Evolutionary conservation across 805 yeast genomes (phyloP).

Genomic region (Teunomyces lycoperdinae): DNA sequence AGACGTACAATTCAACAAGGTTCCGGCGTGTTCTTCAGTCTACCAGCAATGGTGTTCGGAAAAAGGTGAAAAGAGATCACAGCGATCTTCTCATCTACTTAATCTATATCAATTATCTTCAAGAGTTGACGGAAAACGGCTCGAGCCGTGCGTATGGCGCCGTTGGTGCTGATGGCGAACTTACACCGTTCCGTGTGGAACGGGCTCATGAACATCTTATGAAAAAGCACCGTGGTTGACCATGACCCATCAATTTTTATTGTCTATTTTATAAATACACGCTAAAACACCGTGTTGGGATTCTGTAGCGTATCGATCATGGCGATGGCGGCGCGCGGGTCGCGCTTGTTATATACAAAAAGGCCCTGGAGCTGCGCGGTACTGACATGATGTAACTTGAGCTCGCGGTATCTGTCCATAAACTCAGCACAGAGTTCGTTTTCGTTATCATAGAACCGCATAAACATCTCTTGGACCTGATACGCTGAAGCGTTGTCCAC

Average conservation of each 20-base stretch:
- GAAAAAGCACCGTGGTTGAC: slow-evolving; percentile 36
- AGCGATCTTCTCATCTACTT: slow-evolving; percentile 45
- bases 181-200: slow-evolving; percentile 38
- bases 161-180: slow-evolving; percentile 30
- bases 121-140: slow-evolving; percentile 39
- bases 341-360: slow-evolving; percentile 86
- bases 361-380: slow-evolving; percentile 96
- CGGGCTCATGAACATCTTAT: slow-evolving; percentile 30
- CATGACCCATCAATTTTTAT: not conserved
- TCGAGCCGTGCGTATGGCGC: slow-evolving; percentile 34
- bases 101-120: slow-evolving; percentile 46
- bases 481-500: slow-evolving; percentile 83
- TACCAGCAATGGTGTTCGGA: slow-evolving; percentile 8
- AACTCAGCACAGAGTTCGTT: slow-evolving; percentile 51
- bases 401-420: slow-evolving; percentile 41
- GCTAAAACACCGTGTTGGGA: slow-evolving; percentile 20
- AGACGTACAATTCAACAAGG: slow-evolving; percentile 16
- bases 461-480: slow-evolving; percentile 82
- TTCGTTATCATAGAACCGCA: slow-evolving; percentile 76
- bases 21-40: slow-evolving; percentile 20
- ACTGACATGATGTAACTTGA: slow-evolving; percentile 55
- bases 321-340: slow-evolving; percentile 70
- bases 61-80: slow-evolving; percentile 32
- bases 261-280: not conserved
- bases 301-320: slow-evolving; percentile 51